Conservation (phyloP, 1,284 basidiomycete species). For the Thelephora terrestris region DNA sequence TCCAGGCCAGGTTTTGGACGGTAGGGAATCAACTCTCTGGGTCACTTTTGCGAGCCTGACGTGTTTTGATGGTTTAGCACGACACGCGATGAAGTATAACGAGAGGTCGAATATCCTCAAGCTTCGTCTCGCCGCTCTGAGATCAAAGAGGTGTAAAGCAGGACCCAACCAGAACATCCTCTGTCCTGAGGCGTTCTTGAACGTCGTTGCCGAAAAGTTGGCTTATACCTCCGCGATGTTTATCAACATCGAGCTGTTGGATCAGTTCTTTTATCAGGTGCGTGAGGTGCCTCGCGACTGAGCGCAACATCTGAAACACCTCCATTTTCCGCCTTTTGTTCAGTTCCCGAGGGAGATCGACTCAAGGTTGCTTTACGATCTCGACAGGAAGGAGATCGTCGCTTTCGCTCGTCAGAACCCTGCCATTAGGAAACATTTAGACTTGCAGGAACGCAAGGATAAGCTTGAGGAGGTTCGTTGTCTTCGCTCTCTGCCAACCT, state of each 20-base stretch:
- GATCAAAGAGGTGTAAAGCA: constrained; percentile 77
- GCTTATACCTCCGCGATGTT: constrained; percentile 97
- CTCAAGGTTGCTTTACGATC: constrained; percentile 85
- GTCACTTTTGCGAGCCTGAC: constrained; percentile 3
- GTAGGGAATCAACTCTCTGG: constrained; percentile 37
- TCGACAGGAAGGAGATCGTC: constrained; percentile 78
- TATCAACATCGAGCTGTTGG: constrained; percentile 94
- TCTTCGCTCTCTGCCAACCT: background rate
- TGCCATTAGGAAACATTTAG: constrained; percentile 75
- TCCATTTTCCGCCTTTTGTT: background rate
- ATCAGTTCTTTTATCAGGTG: constrained; percentile 98
- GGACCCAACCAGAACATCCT: constrained; percentile 83
- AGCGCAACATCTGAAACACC: background rate
- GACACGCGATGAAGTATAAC: constrained; percentile 82
- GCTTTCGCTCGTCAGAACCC: constrained; percentile 96
- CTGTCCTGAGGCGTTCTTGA: constrained; percentile 95
- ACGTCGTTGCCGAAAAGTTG: constrained; percentile 94
- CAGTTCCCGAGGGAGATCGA: constrained; percentile 98
- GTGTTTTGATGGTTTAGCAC: constrained; percentile 41
- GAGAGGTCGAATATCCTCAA: constrained; percentile 80
- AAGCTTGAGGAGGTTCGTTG: constrained; percentile 83
- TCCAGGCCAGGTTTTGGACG: constrained; percentile 83
- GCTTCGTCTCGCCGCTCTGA: constrained; percentile 75
- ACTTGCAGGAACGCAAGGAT: constrained; percentile 93
- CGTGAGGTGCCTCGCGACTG: background rate